Base-by-base conservation (phyloP, 306 rosid genomes). In the Acacia acuminata region DNA sequence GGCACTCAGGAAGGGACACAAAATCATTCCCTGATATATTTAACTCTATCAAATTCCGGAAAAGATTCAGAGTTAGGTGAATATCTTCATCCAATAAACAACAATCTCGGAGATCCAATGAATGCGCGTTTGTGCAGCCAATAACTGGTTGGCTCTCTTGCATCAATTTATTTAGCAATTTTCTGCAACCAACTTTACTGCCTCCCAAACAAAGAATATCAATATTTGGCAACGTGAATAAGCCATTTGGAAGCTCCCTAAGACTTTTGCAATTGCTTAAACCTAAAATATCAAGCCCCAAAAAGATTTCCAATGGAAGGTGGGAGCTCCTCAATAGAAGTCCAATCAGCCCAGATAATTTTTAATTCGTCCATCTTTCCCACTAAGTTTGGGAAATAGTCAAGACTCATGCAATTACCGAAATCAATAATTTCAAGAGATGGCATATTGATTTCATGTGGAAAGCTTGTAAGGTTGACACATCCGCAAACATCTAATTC, bases 61-160 rank as follows among this genome's bases (percentile, higher is more conserved):
- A 84, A 11, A 13, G 65, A 0, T 4, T 20, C n/a, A 84, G 58
- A 51, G 72, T 32, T 0, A 10, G 42, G 0, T 4, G 4, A 40
- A 84, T 20, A 76, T 84, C 82, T 61, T 63, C 84, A 61, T 84
- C 84, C 2, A 75, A 77, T 66, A 84, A 43, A 11, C 16, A 5
- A 15, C 56, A 51, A 0, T 25, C 7, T 20, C 1, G 9, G 0
- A 80, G 11, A 67, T 2, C 0, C 17, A 84, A n/a, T 3, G 8
- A 1, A 11, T 15, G 0, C 16, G 67, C 25, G 4, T 25, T 44
- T n/a, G 81, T 15, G n/a, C 3, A 7, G 11, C 38, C 27, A 27
- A 27, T 25, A 61, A 38, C 38, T 11, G 17, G 34, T 24, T 22
- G 66, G 16, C 34, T 60, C 34, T 24, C 66, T 60, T 3, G 34